Evolutionary conservation across 805 yeast species (phyloP), one percentile per base, ranked within the genome.

Genomic region (Candida glaebosa): DNA sequence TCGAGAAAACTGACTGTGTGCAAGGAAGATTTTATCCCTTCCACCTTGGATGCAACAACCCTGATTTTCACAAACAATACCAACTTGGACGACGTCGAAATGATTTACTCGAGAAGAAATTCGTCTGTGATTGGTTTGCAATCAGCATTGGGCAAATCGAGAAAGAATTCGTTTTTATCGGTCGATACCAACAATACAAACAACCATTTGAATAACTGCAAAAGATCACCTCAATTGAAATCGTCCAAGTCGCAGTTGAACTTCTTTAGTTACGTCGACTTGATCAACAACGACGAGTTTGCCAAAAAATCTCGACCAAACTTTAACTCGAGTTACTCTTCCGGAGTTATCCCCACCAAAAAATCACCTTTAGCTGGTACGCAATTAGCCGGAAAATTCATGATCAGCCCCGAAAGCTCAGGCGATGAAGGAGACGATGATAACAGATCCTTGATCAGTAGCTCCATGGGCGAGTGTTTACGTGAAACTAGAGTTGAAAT

Each of bases 241-340:
- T 14, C 42, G 36, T 60, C 70, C 9, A 60, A 60, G 34, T 65
- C 71, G 3, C 56, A 69, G 2, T 61, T 73, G 16, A 69, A 74
- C 30, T 86, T 86, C 57, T 83, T 79, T 55, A 82, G 89, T 2
- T 87, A 84, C 59, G 95, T 91, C 3, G 96, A 87, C 52, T 75
- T 87, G 77, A 73, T 84, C 45, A 76, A 71, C 48, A 80, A 78
- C 51, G 91, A 84, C 59, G 84, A 82, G 52, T 69, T 61, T 39
- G 71, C 78, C 40, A 75, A 85, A 60, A 32, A 34, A 24, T 8
- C 10, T 12, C 74, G 88, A 60, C 89, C 89, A 5, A 73, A 66
- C 19, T 60, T 71, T 49, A 69, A 70, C 43, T 69, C 67, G 35
- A 61, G 67, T 25, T 57, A 57, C 48, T 54, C 63, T 38, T 64